Percentiles rank a stretch among this genome's conserved stretches.
These are phyloP conservation scores for Fistulinella prunicolor DNA, from an alignment of 768 basidiomycete genomes.

Conservation along the genomic window DNA sequence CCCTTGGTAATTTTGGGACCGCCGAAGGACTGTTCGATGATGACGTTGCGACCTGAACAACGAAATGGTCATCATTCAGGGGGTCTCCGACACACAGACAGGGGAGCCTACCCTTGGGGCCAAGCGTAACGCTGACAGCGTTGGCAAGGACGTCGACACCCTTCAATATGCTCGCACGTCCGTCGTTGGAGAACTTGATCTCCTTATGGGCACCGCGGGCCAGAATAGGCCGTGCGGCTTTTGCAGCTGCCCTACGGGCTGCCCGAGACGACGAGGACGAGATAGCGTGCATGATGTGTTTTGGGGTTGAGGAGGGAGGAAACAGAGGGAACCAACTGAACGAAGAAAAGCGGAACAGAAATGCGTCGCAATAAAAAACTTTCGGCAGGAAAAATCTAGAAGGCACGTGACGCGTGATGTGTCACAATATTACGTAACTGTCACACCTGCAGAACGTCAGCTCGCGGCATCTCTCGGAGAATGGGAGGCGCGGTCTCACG, in stretches of 20 bases:
- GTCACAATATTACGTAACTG: too few species aligned
- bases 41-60: conserved; percentile 84
- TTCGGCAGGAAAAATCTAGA: conserved; percentile 32
- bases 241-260: conserved; percentile 64
- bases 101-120: conserved; percentile 75
- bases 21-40: conserved; percentile 91
- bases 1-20: conserved; percentile 96
- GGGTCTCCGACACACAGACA: neutral
- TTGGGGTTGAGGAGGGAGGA: conserved; percentile 13
- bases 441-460: too few species aligned
- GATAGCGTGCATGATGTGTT: conserved; percentile 63
- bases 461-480: too few species aligned
- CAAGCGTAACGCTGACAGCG: conserved; percentile 93
- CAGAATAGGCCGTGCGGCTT: conserved; percentile 52
- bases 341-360: conserved; percentile 5
- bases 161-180: conserved; percentile 87
- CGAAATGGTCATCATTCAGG: conserved; percentile 13
- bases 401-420: conserved; percentile 27
- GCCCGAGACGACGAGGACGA: conserved; percentile 62
- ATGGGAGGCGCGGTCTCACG: too few species aligned
- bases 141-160: conserved; percentile 97
- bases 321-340: neutral
- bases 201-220: conserved; percentile 88
- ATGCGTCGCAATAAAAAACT: conserved; percentile 25
- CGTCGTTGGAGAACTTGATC: conserved; percentile 95